Base-by-base conservation (phyloP, 345 rosid species). In the Boechera stricta region DNA sequence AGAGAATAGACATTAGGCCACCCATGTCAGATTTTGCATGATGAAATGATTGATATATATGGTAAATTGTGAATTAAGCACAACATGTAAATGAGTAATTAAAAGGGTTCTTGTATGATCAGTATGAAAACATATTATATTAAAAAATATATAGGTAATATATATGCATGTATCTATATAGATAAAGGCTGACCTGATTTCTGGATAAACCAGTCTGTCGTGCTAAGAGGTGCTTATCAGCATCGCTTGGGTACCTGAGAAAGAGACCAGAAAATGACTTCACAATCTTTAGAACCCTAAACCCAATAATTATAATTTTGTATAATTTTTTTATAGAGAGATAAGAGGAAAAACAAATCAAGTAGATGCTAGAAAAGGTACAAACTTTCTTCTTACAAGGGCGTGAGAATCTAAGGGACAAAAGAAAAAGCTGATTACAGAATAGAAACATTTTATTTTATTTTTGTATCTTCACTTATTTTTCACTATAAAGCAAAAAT, bases 171-270 rank as follows among this genome's bases (percentile, higher is more conserved):
- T 32, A 12, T 16, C 1, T 10, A 11, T 21, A 61, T 9, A 52
- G 33, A 41, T 55, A 72, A 72, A 75, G 71, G 80, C 82, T 67
- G 81, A 92, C 99, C 97, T 95, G 99, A 81, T 91, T 95, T 83
- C 98, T 89, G 45, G 99, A 95, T 84, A 95, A 83, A 74, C 97
- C 99, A 84, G 99, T 92, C 93, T 95, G 99, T 72, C 97, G 85
- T 78, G 99, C 94, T 84, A 95, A 85, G 83, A 95, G 91, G 78
- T 92, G 99, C 84, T 95, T 95, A 92, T 95, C 99, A 62, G 97
- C 98, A 83, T 95, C 99, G 81, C 98, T 92, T 85, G 99, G 99
- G 73, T 95, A 95, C 98, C 99, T 95, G 99, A 89, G 89, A 89
- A 84, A 83, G 78, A 83, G 87, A 89, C 86, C 87, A 90, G 90